Conservation (phyloP, 108 stramenopile species). For the Skeletonema costatum region DNA sequence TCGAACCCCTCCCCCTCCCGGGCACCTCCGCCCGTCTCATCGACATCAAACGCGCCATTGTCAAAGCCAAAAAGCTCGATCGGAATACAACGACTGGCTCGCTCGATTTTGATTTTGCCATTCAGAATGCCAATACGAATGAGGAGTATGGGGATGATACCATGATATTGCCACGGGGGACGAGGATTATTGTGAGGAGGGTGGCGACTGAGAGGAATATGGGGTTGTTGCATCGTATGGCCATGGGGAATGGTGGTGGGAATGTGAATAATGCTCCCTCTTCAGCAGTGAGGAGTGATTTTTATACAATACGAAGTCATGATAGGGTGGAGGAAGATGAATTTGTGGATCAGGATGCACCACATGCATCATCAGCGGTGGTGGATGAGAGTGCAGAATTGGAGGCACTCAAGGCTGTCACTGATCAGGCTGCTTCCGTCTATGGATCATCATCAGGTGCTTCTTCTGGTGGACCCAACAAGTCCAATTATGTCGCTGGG, state of each 20-base stretch:
- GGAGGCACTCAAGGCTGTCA: conserved; percentile 81
- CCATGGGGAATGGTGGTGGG: conserved; percentile 26
- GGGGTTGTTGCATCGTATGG: conserved; percentile 78
- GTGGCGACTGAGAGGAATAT: conserved; percentile 71
- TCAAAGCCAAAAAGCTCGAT: conserved; percentile 75
- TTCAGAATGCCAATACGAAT: conserved; percentile 76
- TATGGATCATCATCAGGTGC: conserved; percentile 18
- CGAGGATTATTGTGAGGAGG: conserved; percentile 75
- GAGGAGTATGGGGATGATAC: conserved; percentile 79
- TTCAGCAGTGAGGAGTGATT: conserved; percentile 36
- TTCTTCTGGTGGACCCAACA: conserved; percentile 23
- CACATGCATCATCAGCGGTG: background rate
- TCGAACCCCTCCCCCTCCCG: conserved; percentile 76
- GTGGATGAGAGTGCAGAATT: conserved; percentile 70
- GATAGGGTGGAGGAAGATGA: conserved; percentile 71
- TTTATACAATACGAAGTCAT: conserved; percentile 78
- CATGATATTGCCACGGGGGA: conserved; percentile 77
- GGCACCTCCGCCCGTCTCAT: conserved; percentile 83
- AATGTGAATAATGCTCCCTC: conserved; percentile 24
- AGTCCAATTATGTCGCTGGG: conserved; percentile 30
- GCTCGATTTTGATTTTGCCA: conserved; percentile 82
- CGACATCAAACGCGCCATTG: conserved; percentile 89
- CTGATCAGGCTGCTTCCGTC: conserved; percentile 49
- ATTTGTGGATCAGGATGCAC: conserved; percentile 46
- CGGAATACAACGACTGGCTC: conserved; percentile 26